These are phyloP conservation scores for Rhinocladiella similis DNA, from an alignment of 2,329 filamentous ascomycete genomes.

Conservation along the genomic window DNA sequence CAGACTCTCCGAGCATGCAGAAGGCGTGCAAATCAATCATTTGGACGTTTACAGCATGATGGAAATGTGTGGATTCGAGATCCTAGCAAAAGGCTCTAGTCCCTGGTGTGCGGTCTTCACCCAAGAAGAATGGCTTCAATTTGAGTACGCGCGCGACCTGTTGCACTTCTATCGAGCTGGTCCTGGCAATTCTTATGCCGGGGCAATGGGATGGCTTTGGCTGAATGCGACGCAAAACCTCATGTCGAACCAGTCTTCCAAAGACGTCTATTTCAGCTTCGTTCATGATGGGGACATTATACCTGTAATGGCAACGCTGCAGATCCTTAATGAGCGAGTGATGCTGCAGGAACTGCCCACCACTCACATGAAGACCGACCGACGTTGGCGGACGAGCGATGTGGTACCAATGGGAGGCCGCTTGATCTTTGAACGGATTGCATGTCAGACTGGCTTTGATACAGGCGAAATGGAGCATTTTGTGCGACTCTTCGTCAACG, in stretches of 20 bases:
- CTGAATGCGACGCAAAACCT: slow-evolving; percentile 57
- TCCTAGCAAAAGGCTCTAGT: slow-evolving; percentile 52
- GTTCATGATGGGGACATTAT: slow-evolving; percentile 62
- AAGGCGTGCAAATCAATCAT: slow-evolving; percentile 44
- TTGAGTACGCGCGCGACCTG: slow-evolving; percentile 60
- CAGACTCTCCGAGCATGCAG: slow-evolving; percentile 46
- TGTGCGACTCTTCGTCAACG: slow-evolving; percentile 59
- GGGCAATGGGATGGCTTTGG: slow-evolving; percentile 59
- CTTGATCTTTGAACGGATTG: slow-evolving; percentile 55
- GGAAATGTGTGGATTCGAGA: slow-evolving; percentile 63
- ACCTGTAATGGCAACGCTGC: slow-evolving; percentile 51
- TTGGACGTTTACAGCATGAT: slow-evolving; percentile 60
- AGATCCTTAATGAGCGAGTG: slow-evolving; percentile 48
- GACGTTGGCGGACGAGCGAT: slow-evolving; percentile 57
- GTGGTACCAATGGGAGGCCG: slow-evolving; percentile 60
- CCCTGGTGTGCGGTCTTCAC: slow-evolving; percentile 60
- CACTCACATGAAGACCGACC: slow-evolving; percentile 43
- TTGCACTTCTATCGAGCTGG: slow-evolving; percentile 61
- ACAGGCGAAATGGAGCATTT: slow-evolving; percentile 31
- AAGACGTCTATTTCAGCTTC: slow-evolving; percentile 56
- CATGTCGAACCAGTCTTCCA: slow-evolving; percentile 43
- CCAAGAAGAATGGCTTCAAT: slow-evolving; percentile 53
- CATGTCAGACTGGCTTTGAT: slow-evolving; percentile 35
- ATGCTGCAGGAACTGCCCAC: slow-evolving; percentile 46
- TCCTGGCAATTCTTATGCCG: slow-evolving; percentile 56